Conservation (phyloP, 306 rosid genomes). For the Echinosophora koreensis region DNA sequence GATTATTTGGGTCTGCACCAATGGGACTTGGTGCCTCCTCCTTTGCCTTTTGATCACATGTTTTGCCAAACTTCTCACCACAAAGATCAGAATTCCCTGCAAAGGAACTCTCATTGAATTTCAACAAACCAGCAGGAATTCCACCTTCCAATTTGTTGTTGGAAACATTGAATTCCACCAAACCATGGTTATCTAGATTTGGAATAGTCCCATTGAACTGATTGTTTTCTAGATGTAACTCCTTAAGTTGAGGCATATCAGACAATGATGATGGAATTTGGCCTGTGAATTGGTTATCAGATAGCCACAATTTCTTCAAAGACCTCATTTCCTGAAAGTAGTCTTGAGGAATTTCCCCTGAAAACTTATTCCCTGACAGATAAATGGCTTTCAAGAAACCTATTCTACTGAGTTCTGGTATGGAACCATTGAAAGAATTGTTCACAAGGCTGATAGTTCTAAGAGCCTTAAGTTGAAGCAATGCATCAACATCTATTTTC, state of each 20-base stretch:
- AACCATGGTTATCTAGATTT: constrained; percentile 30
- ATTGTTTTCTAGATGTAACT: constrained; percentile 70
- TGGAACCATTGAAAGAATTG: constrained; percentile 70
- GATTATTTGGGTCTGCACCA: not conserved
- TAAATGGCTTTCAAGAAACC: constrained; percentile 64
- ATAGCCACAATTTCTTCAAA: constrained; percentile 73
- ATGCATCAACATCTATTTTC: constrained; percentile 53
- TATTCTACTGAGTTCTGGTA: constrained; percentile 66
- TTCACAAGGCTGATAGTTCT: constrained; percentile 62
- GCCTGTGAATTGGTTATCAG: constrained; percentile 68
- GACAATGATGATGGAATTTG: constrained; percentile 62
- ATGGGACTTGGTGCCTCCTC: not conserved
- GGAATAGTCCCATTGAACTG: constrained; percentile 72
- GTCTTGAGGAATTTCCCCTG: constrained; percentile 68
- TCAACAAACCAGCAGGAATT: constrained; percentile 60
- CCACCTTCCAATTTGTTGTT: constrained; percentile 78
- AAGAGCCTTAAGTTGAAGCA: constrained; percentile 56
- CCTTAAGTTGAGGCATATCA: constrained; percentile 55
- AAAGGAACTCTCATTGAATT: constrained; percentile 52
- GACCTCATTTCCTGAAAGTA: constrained; percentile 65
- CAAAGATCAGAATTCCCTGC: constrained; percentile 68
- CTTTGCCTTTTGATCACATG: constrained; percentile 33
- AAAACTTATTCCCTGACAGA: constrained; percentile 70
- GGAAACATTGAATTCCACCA: constrained; percentile 57
- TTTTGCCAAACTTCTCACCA: constrained; percentile 48